These are phyloP conservation scores for Ophiostoma sp. DNA, from an alignment of 2,329 filamentous ascomycete genomes.

Conservation along the genomic window DNA sequence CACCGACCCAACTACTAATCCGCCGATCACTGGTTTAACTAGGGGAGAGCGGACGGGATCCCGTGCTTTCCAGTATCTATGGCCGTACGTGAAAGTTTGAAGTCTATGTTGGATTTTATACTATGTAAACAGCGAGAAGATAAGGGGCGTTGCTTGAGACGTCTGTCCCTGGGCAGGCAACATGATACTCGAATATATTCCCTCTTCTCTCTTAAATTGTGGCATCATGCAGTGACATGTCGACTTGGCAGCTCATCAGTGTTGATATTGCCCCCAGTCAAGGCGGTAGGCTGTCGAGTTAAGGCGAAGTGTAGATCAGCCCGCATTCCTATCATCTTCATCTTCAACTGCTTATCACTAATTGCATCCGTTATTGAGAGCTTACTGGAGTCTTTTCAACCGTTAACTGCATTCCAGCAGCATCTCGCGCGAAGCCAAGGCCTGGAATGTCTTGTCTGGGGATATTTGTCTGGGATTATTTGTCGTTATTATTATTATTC, in stretches of 20 bases:
- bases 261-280: neutral
- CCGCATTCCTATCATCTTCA: neutral
- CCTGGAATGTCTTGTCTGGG: neutral
- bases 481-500: neutral
- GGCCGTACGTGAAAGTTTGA: too few species aligned
- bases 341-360: neutral
- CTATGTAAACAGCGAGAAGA: too few species aligned
- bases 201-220: neutral
- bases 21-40: too few species aligned
- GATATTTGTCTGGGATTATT: neutral
- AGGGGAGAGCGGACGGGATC: too few species aligned
- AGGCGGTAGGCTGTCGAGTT: neutral
- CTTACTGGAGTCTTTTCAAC: neutral
- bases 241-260: too few species aligned
- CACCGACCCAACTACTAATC: too few species aligned
- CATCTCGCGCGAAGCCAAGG: neutral
- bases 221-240: too few species aligned
- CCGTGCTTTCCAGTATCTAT: too few species aligned
- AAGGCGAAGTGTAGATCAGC: neutral
- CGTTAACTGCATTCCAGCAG: conserved; percentile 3
- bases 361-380: neutral
- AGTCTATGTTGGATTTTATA: too few species aligned
- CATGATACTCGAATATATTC: neutral
- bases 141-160: too few species aligned
- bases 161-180: neutral